Percentiles rank a stretch among this genome's conserved stretches.
phyloP scores from a whole-genome alignment of 768 basidiomycete genomes.

The Hygrocybe coccinea region DNA sequence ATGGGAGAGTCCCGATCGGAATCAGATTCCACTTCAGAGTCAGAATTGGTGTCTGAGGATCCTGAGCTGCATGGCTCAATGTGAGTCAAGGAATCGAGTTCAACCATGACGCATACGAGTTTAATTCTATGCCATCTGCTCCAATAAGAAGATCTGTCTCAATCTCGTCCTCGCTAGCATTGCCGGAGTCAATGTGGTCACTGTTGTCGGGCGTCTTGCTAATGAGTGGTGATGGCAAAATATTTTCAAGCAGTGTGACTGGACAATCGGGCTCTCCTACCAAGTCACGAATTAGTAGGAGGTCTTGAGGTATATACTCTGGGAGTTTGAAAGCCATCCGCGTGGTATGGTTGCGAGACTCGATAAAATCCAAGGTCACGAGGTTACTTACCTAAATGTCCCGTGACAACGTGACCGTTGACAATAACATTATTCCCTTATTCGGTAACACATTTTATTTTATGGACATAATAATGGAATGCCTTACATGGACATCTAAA shows the following conservation, averaged over 20 bases:
- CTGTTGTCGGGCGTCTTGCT: slow-evolving; percentile 36
- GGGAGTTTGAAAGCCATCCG: slow-evolving; percentile 58
- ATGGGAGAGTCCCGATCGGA: slow-evolving; percentile 13
- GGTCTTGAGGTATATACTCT: slow-evolving; percentile 61
- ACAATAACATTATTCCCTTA: too few species aligned
- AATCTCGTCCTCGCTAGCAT: slow-evolving; percentile 68
- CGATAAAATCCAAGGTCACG: neutral
- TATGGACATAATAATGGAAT: too few species aligned
- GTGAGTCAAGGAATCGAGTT: slow-evolving; percentile 16
- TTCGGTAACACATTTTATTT: too few species aligned
- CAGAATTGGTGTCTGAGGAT: slow-evolving; percentile 22
- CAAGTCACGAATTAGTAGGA: slow-evolving; percentile 66
- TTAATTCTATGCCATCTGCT: slow-evolving; percentile 36
- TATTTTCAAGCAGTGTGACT: neutral
- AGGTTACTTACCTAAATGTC: too few species aligned
- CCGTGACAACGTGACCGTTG: too few species aligned
- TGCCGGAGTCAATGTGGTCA: slow-evolving; percentile 46
- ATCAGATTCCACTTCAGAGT: slow-evolving; percentile 34
- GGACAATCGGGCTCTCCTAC: slow-evolving; percentile 34
- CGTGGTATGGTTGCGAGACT: neutral
- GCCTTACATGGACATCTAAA: too few species aligned
- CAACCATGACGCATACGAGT: neutral
- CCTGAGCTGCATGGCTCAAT: neutral
- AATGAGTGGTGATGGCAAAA: neutral
- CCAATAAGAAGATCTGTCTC: slow-evolving; percentile 52